These are phyloP conservation scores for Hyphopichia burtonii DNA, from an alignment of 1,139 yeast species.

Conservation along the genomic window DNA sequence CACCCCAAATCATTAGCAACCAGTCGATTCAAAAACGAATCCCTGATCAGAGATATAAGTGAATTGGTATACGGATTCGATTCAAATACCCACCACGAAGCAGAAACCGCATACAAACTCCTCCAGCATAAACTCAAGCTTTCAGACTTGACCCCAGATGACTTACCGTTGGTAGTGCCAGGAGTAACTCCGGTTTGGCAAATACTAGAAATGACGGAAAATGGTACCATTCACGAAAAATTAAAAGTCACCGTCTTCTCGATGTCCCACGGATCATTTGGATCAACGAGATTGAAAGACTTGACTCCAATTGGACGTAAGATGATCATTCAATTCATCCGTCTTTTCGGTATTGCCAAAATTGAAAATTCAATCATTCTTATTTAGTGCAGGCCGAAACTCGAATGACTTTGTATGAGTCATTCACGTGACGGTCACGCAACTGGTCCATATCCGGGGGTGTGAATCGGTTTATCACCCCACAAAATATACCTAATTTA, in stretches of 20 bases:
- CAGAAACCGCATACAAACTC: conserved; percentile 20
- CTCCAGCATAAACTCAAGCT: conserved; percentile 10
- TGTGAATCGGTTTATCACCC: not conserved
- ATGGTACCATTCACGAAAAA: conserved; percentile 15
- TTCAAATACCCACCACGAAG: conserved; percentile 19
- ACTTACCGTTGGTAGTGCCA: conserved; percentile 47
- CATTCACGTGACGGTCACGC: too few relatives aligned
- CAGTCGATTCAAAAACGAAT: conserved; percentile 9
- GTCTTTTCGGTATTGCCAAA: conserved; percentile 41
- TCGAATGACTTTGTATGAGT: not conserved
- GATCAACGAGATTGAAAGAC: conserved; percentile 16
- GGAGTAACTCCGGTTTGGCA: conserved; percentile 53
- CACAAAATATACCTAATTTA: too few relatives aligned
- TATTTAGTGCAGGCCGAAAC: conserved; percentile 5
- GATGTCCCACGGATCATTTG: conserved; percentile 10
- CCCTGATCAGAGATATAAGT: conserved; percentile 27
- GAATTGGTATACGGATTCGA: conserved; percentile 33
- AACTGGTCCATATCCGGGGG: too few relatives aligned
- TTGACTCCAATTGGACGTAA: conserved; percentile 21
- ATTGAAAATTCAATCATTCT: conserved; percentile 22
- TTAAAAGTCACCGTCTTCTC: conserved; percentile 16
- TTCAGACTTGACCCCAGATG: not conserved
- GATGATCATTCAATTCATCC: conserved; percentile 35
- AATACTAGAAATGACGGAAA: conserved; percentile 26
- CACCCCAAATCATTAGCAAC: conserved; percentile 13